Conservation (phyloP, 179 eudicot species). For the Beta corolliflora region DNA sequence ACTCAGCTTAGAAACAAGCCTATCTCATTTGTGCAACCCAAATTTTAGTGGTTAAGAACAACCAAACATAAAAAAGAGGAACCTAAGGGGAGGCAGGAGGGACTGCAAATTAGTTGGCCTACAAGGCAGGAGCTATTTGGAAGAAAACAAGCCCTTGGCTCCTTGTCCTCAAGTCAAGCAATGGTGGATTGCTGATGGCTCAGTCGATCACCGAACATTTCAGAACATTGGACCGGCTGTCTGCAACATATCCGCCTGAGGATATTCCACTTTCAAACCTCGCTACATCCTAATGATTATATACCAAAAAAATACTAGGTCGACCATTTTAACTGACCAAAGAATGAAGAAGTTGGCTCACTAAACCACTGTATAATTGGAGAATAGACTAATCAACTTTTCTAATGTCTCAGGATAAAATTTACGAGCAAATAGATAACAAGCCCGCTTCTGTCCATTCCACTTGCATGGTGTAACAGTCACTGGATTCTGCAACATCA, state of each 20-base stretch:
- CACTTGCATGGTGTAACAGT: constrained; percentile 45
- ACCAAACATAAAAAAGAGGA: background rate
- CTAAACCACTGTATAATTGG: constrained; percentile 53
- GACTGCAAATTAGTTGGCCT: constrained; percentile 21
- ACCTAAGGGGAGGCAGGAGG: background rate
- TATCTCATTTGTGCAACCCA: constrained; percentile 15
- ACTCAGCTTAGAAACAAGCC: constrained; percentile 5
- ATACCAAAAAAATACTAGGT: constrained; percentile 36
- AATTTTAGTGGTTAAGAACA: constrained; percentile 5
- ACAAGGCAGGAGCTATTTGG: constrained; percentile 15
- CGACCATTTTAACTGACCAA: constrained; percentile 28
- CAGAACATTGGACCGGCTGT: background rate
- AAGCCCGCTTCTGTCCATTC: constrained; percentile 54
- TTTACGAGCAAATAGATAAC: constrained; percentile 51
- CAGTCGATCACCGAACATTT: constrained; percentile 13
- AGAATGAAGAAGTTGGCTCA: constrained; percentile 28
- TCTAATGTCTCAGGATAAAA: constrained; percentile 46
- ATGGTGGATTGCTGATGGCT: constrained; percentile 26
- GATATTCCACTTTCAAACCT: background rate
- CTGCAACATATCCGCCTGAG: constrained; percentile 15
- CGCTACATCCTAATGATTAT: constrained; percentile 24
- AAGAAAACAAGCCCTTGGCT: constrained; percentile 18
- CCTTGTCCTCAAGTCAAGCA: constrained; percentile 15
- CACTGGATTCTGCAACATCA: constrained; percentile 31
- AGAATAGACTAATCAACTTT: constrained; percentile 43